These are phyloP conservation scores for Ceratobasidium theobromae DNA, from an alignment of 1,284 basidiomycete genomes.

Conservation along the genomic window DNA sequence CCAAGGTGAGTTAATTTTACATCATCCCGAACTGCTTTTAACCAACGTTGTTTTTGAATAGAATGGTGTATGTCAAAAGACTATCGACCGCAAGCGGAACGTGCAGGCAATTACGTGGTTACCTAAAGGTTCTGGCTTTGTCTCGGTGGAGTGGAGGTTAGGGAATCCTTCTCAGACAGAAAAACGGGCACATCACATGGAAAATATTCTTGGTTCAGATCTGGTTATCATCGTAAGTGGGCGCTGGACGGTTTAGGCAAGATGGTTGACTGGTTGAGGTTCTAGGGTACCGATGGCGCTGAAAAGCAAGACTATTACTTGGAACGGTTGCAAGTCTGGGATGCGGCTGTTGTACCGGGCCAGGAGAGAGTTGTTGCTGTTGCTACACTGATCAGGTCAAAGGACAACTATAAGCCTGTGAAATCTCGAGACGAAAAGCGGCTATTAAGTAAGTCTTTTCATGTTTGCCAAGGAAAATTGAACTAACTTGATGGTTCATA, in stretches of 20 bases:
- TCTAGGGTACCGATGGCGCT: constrained; percentile 56
- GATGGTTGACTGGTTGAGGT: neutral
- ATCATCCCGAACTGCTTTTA: too few species aligned
- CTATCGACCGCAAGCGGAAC: constrained; percentile 60
- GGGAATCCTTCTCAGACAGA: constrained; percentile 3
- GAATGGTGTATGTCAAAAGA: constrained; percentile 72
- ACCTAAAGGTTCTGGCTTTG: constrained; percentile 58
- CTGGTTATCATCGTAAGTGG: constrained; percentile 2
- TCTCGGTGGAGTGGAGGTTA: constrained; percentile 32
- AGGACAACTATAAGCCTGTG: constrained; percentile 65
- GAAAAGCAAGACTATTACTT: constrained; percentile 54
- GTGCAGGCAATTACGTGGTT: constrained; percentile 75
- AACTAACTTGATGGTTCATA: constrained; percentile 40
- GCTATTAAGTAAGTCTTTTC: constrained; percentile 58
- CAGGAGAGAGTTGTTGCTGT: constrained; percentile 60
- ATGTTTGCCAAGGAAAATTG: neutral
- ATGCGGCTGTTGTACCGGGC: constrained; percentile 71
- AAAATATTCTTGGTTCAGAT: constrained; percentile 25
- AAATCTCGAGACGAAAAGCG: constrained; percentile 74
- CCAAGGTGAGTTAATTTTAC: neutral
- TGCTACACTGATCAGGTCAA: constrained; percentile 63
- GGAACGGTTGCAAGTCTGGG: constrained; percentile 65
- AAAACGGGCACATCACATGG: constrained; percentile 1
- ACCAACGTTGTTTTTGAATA: too few species aligned
- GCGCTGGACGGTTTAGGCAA: neutral